Base-by-base conservation (phyloP, 352 stramenopile genomes). In the Globisporangium rhizosaccharum region DNA sequence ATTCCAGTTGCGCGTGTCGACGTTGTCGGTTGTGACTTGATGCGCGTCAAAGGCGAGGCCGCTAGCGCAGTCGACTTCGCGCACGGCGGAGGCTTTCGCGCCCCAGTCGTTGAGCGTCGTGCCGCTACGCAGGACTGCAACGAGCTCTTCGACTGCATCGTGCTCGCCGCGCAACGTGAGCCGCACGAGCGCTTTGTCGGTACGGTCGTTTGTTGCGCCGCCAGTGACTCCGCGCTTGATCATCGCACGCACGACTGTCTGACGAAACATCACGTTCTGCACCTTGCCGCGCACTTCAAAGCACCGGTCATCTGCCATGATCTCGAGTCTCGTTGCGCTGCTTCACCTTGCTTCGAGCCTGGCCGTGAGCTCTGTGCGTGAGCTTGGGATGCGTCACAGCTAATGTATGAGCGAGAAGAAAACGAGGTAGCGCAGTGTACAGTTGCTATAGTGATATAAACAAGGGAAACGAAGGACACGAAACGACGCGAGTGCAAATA, bases 211-310 rank as follows among this genome's bases (percentile, higher is more conserved):
- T 26, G 78, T 84, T 45, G 82, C 80, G 57, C 82, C 80, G 41
- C 82, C 80, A 45, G 57, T 54, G 18, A 92, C 61, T 26, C 66
- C 73, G 48, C 79, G 76, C 69, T 85, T 87, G 51, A 75, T 67
- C 79, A 89, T 89, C 59, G 80, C 82, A 45, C 80, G 78, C 68
- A 92, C 87, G 36, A 89, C 59, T 12, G 82, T 92, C 63, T 92
- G 76, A 0, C 82, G 80, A 63, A 92, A 92, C 82, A 92, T 92
- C 54, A 89, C 82, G 50, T 80, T 80, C 67, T 92, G 82, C 56
- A 92, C 82, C 25, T 77, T 88, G 63, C 82, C 82, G 25, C 72
- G 74, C 48, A 85, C 79, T 17, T 87, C 73, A 56, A 87, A 73
- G 70, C 62, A 88, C 20, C 76, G 77, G 14, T 75, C 64, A 54